Evolutionary conservation across 495 filamentous ascomycete species (phyloP).

Genomic region (Penicillium turbatum): DNA sequence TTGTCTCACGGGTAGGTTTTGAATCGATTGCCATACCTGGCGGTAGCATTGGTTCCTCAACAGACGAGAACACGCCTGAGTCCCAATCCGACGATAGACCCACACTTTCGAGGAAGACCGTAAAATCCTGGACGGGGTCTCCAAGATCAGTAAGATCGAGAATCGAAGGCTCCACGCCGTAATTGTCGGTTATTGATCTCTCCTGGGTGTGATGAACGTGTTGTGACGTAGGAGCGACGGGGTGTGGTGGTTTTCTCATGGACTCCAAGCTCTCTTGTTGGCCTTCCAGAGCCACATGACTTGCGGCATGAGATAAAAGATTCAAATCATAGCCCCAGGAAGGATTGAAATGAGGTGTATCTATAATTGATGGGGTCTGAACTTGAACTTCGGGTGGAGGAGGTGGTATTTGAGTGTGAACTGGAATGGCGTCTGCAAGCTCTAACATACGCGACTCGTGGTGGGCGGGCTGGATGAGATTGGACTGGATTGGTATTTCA

Average conservation of each 20-base stretch:
- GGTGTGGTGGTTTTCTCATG: slow-evolving; percentile 38
- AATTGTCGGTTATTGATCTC: slow-evolving; percentile 42
- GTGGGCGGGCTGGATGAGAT: slow-evolving; percentile 38
- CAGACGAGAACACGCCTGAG: slow-evolving; percentile 45
- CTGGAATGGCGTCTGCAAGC: slow-evolving; percentile 42
- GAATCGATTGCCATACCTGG: slow-evolving; percentile 38
- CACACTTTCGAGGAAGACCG: slow-evolving; percentile 47
- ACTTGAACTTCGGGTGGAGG: slow-evolving; percentile 38
- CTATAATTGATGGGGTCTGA: slow-evolving; percentile 41
- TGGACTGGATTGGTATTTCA: slow-evolving; percentile 37
- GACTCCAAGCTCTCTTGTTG: slow-evolving; percentile 45
- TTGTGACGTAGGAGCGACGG: slow-evolving; percentile 30
- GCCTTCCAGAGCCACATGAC: slow-evolving; percentile 47
- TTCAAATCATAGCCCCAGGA: slow-evolving; percentile 51
- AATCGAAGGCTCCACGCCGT: slow-evolving; percentile 46
- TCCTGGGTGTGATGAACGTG: slow-evolving; percentile 33
- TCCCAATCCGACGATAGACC: slow-evolving; percentile 51
- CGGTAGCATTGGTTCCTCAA: slow-evolving; percentile 43
- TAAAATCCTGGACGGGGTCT: slow-evolving; percentile 49
- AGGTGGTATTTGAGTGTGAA: slow-evolving; percentile 37
- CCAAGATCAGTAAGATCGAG: slow-evolving; percentile 45
- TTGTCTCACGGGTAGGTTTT: slow-evolving; percentile 33
- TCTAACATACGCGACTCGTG: slow-evolving; percentile 48
- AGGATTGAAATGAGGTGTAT: slow-evolving; percentile 46
- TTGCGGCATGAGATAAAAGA: slow-evolving; percentile 47